Evolutionary conservation across 139 green algal genomes (phyloP).

Genomic region (Yamagishiella unicocca): DNA sequence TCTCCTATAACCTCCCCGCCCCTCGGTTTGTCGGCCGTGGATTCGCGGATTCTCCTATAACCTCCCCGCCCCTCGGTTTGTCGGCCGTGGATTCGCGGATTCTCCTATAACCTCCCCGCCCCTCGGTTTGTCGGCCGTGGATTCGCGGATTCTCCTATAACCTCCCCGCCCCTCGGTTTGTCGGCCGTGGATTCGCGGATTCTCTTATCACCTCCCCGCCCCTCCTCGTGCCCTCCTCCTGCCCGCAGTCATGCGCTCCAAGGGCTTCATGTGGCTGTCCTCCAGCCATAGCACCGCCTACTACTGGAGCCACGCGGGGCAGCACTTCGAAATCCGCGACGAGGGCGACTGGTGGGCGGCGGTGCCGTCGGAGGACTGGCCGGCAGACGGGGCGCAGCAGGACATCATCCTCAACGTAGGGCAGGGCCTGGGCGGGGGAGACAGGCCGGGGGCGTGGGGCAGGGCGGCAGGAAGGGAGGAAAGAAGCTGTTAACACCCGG

Average conservation of each 20-base stretch:
- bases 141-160: too few species aligned
- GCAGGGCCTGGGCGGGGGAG: not conserved
- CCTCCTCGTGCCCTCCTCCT: not conserved
- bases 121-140: too few species aligned
- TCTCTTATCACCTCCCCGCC: not conserved
- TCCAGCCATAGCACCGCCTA: slow-evolving; percentile 87
- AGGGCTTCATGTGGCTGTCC: slow-evolving; percentile 96
- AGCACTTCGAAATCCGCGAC: slow-evolving; percentile 95
- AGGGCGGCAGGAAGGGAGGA: not conserved
- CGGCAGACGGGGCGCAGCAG: slow-evolving; percentile 68
- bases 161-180: too few species aligned
- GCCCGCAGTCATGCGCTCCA: slow-evolving; percentile 83
- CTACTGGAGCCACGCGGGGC: slow-evolving; percentile 94
- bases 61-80: too few species aligned
- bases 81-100: too few species aligned
- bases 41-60: too few species aligned
- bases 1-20: too few species aligned
- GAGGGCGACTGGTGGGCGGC: slow-evolving; percentile 90
- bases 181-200: too few species aligned
- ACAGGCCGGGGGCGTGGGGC: not conserved
- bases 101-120: too few species aligned
- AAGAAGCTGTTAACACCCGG: too few species aligned
- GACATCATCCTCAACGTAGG: slow-evolving; percentile 70
- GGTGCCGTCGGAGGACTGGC: slow-evolving; percentile 87
- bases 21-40: too few species aligned